These are phyloP conservation scores for Avena eriantha DNA, from an alignment of 176 grass and related monocot species.

Conservation along the genomic window DNA sequence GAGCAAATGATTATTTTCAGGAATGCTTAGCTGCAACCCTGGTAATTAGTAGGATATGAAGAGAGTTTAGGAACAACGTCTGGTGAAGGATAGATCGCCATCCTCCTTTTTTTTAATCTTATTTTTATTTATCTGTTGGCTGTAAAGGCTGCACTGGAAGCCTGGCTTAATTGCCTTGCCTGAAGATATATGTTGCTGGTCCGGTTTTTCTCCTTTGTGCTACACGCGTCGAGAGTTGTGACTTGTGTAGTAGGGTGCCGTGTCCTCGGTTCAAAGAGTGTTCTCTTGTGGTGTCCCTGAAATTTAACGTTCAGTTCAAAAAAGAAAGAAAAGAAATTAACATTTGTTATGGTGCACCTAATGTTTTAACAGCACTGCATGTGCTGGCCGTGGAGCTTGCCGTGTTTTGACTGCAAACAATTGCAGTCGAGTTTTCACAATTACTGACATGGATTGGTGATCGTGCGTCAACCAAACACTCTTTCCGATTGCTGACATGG, in stretches of 20 bases:
- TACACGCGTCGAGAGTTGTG: too few species aligned
- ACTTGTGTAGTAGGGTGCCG: too few species aligned
- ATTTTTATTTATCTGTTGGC: background rate
- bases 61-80: conserved; percentile 7
- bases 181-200: background rate
- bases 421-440: background rate
- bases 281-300: background rate
- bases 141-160: background rate
- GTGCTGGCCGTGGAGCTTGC: background rate
- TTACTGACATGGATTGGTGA: background rate
- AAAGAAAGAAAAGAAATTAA: background rate
- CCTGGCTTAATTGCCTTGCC: background rate
- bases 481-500: background rate
- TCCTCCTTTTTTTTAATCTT: background rate
- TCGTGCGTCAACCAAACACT: background rate
- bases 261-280: background rate
- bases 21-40: background rate
- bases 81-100: background rate
- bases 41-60: background rate
- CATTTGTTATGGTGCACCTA: background rate
- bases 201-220: background rate
- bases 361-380: background rate
- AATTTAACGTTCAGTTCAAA: too few species aligned
- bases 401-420: background rate
- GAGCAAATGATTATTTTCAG: conserved; percentile 9